Percentiles rank a stretch among this genome's conserved stretches.
Conservation (phyloP, 169 alveolate species). For the Cryptosporidium sp. region DNA sequence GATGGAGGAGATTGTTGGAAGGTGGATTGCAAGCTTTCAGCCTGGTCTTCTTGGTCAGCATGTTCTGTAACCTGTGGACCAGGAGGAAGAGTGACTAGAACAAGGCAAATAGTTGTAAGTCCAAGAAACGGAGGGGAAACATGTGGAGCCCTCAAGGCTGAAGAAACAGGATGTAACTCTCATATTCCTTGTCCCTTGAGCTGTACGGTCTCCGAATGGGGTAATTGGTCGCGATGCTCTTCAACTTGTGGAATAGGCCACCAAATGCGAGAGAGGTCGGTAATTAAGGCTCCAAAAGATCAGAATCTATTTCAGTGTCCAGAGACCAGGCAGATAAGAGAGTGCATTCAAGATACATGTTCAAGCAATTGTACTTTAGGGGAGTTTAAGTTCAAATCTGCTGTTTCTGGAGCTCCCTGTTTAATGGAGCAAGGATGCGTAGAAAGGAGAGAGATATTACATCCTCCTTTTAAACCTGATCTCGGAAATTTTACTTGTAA, state of each 20-base stretch:
- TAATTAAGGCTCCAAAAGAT: constrained; percentile 75
- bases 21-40: constrained; percentile 78
- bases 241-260: constrained; percentile 80
- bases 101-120: constrained; percentile 71
- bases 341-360: constrained; percentile 41
- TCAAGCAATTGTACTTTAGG: constrained; percentile 44
- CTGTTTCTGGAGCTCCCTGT: constrained; percentile 38
- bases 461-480: constrained; percentile 30
- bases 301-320: constrained; percentile 60
- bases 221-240: constrained; percentile 79
- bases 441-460: constrained; percentile 43
- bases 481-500: not conserved
- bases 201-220: constrained; percentile 81
- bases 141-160: constrained; percentile 74
- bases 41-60: constrained; percentile 75
- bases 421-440: constrained; percentile 14
- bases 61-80: constrained; percentile 73
- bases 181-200: constrained; percentile 76
- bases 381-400: constrained; percentile 29
- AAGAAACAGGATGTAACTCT: constrained; percentile 76
- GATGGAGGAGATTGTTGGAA: constrained; percentile 85
- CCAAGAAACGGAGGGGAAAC: constrained; percentile 78
- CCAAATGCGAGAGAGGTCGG: constrained; percentile 79
- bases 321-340: constrained; percentile 61
- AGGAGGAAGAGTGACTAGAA: constrained; percentile 76